Evolutionary conservation across 306 rosid species (phyloP).

Genomic region (Trifolium pratense): DNA sequence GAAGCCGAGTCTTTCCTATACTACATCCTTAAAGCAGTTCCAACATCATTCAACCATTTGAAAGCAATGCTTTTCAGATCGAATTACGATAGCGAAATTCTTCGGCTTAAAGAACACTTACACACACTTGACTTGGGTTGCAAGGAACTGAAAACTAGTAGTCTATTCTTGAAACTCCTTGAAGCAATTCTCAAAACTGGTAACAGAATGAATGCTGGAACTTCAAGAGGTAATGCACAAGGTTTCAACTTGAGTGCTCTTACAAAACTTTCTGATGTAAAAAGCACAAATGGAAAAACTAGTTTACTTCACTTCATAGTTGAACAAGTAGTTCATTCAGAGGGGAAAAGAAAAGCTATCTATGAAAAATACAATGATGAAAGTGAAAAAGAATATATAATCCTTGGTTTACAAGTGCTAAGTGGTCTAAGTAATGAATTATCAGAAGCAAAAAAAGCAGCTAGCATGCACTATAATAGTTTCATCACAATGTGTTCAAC

Average conservation of each 20-base stretch:
- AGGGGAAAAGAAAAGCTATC: slow-evolving; percentile 54
- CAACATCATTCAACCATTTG: slow-evolving; percentile 68
- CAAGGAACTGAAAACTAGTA: slow-evolving; percentile 64
- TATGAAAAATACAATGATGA: slow-evolving; percentile 45
- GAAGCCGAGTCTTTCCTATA: slow-evolving; percentile 82
- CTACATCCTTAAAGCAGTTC: slow-evolving; percentile 69
- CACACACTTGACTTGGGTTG: slow-evolving; percentile 70
- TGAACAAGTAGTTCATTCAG: slow-evolving; percentile 80
- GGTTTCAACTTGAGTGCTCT: slow-evolving; percentile 83
- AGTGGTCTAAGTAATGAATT: slow-evolving; percentile 62
- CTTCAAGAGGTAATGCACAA: slow-evolving; percentile 79
- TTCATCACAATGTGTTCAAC: slow-evolving; percentile 51
- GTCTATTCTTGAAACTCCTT: slow-evolving; percentile 71
- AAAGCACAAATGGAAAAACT: slow-evolving; percentile 78
- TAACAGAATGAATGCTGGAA: slow-evolving; percentile 88
- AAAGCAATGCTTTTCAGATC: slow-evolving; percentile 78
- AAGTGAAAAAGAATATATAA: slow-evolving; percentile 49
- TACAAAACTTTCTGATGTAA: slow-evolving; percentile 70
- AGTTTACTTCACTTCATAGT: slow-evolving; percentile 79
- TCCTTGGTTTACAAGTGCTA: slow-evolving; percentile 56
- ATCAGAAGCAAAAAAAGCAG: slow-evolving; percentile 69
- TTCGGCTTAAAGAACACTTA: slow-evolving; percentile 61
- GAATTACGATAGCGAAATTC: slow-evolving; percentile 62
- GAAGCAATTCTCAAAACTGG: slow-evolving; percentile 94
- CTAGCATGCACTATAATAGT: slow-evolving; percentile 58